Evolutionary conservation across 345 rosid genomes (phyloP).

Genomic region (Cochlearia excelsa): DNA sequence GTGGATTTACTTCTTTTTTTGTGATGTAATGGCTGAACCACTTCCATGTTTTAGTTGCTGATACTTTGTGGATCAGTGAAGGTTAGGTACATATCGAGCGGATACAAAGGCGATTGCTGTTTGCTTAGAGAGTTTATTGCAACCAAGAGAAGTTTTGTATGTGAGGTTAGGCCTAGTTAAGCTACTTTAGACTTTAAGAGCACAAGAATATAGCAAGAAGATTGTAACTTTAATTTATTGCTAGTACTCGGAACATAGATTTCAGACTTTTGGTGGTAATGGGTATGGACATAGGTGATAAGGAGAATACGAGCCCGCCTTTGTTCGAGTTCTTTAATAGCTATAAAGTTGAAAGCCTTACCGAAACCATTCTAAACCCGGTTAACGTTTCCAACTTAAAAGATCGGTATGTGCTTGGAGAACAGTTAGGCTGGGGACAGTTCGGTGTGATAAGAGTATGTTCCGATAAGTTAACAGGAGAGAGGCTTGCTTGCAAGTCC

Average conservation of each 20-base stretch:
- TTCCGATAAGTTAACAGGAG: conserved; percentile 52
- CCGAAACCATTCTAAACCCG: conserved; percentile 51
- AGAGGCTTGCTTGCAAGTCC: conserved; percentile 63
- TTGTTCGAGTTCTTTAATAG: conserved; percentile 39
- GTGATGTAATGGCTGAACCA: no score
- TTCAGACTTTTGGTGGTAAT: conserved; percentile 1
- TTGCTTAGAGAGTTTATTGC: neutral
- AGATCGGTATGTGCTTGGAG: conserved; percentile 61
- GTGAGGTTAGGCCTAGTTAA: no score
- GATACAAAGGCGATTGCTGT: conserved; percentile 27
- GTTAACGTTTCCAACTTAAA: conserved; percentile 52
- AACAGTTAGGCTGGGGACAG: conserved; percentile 79
- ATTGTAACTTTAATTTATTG: conserved; percentile 17
- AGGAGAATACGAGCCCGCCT: conserved; percentile 32
- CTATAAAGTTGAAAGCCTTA: conserved; percentile 48
- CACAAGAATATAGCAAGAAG: conserved; percentile 7
- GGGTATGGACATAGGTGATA: conserved; percentile 51
- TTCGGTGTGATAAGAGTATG: conserved; percentile 77
- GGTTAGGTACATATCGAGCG: conserved; percentile 32
- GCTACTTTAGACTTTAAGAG: no score
- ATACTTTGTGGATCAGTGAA: conserved; percentile 27
- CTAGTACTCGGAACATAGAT: neutral
- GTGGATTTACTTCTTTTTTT: no score
- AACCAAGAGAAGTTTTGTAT: conserved; percentile 18
- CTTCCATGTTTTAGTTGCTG: conserved; percentile 8